Base-by-base conservation (phyloP, 179 eudicot genomes). In the Carnegiea gigantea region DNA sequence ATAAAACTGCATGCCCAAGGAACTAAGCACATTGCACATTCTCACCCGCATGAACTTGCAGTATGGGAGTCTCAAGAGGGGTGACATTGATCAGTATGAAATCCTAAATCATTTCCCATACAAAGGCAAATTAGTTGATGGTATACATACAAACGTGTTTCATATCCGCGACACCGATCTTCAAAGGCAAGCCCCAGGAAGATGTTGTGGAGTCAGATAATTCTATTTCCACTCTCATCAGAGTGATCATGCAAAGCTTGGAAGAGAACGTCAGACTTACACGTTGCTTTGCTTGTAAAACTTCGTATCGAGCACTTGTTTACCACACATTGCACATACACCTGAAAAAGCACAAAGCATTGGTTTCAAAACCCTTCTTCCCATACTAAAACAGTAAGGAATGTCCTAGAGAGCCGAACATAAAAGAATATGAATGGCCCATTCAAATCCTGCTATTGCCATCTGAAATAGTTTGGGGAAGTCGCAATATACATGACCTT, bases 311-410 rank as follows among this genome's bases (percentile, higher is more conserved):
- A 94, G 94, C 53, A 96, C 99, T 88, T 96, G 98, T 87, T 96
- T 96, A 21, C 99, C 99, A 12, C 98, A 96, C 99, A 96, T 96
- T n/a, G 99, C 99, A 89, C 99, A 96, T 80, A 93, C 99, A 81
- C 99, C 99, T 96, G 92, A 86, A 88, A 70, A 75, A 80, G 11
- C n/a, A 59, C 28, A 28, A 70, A 77, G 18, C 59, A 30, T 30
- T 70, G 26, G 17, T 12, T 12, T 87, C n/a, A 81, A 82, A 83
- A 79, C 53, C 64, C 21, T 64, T 59, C 36, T 48, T 17, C 0
- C 2, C 14, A 15, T 30, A 40, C 28, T 53, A 9, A 18, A 62
- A 23, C 12, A n/a, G 26, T 24, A 12, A 10, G 12, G 68, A 23
- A 26, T 36, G 8, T 62, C 54, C 38, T 15, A 59, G 4, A 59